phyloP scores from a whole-genome alignment of 805 yeast species.

The Allodekkera sacchari region DNA sequence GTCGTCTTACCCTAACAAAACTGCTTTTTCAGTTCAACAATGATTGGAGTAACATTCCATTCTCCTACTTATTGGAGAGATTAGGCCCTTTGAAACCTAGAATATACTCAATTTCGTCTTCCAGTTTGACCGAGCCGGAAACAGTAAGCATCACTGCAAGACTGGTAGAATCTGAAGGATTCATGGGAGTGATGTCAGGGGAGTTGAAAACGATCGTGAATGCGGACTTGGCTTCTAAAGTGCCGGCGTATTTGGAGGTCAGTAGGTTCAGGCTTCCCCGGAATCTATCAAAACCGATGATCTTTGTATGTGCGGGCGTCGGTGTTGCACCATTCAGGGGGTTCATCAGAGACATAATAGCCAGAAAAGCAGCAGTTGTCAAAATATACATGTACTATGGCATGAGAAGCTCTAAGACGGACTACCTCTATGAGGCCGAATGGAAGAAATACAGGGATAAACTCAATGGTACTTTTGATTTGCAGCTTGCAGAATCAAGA shows the following conservation, averaged over 20 bases:
- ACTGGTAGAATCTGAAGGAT: conserved; percentile 50
- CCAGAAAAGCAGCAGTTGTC: conserved; percentile 37
- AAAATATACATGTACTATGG: conserved; percentile 72
- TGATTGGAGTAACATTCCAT: conserved; percentile 67
- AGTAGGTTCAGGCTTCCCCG: conserved; percentile 85
- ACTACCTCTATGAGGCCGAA: conserved; percentile 72
- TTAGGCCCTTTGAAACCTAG: conserved; percentile 78
- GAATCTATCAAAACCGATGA: conserved; percentile 69
- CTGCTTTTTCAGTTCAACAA: conserved; percentile 49
- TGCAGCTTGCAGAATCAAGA: conserved; percentile 77
- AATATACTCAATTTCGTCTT: conserved; percentile 87
- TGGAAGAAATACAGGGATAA: conserved; percentile 59
- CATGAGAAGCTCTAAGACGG: conserved; percentile 44
- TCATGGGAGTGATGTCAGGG: conserved; percentile 81
- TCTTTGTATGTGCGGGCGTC: conserved; percentile 92
- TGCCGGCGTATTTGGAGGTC: conserved; percentile 82
- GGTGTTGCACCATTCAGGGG: conserved; percentile 97
- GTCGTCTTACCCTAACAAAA: conserved; percentile 59
- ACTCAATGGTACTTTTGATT: conserved; percentile 46
- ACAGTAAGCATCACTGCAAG: conserved; percentile 72
- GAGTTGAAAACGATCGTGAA: conserved; percentile 60
- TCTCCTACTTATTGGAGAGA: conserved; percentile 72
- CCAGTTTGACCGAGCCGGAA: conserved; percentile 52
- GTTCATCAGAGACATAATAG: conserved; percentile 63
- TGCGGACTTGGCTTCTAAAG: conserved; percentile 37